phyloP scores from a whole-genome alignment of 805 yeast species.

The Saturnispora bothae region DNA sequence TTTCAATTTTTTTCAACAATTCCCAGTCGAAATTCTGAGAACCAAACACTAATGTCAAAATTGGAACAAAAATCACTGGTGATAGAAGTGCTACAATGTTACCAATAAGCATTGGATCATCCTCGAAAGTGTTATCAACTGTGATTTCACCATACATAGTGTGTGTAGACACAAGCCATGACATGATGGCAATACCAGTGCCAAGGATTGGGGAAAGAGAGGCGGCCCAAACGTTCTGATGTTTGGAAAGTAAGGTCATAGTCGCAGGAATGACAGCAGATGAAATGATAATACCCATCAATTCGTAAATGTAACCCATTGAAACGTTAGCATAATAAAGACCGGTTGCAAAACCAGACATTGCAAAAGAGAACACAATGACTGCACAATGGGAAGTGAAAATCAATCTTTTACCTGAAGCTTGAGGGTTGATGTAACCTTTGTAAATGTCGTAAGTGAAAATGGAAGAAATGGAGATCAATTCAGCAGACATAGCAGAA shows the following conservation, averaged over 20 bases:
- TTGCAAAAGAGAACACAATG: slow-evolving; percentile 41
- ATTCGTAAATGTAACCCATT: slow-evolving; percentile 78
- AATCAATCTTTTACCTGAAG: slow-evolving; percentile 65
- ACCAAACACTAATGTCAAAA: slow-evolving; percentile 52
- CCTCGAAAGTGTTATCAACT: slow-evolving; percentile 56
- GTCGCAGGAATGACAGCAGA: slow-evolving; percentile 77
- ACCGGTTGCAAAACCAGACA: slow-evolving; percentile 81
- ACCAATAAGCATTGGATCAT: slow-evolving; percentile 79
- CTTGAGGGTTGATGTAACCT: slow-evolving; percentile 68
- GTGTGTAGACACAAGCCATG: slow-evolving; percentile 51
- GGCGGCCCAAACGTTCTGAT: slow-evolving; percentile 62
- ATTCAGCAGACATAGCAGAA: slow-evolving; percentile 84
- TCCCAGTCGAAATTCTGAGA: slow-evolving; percentile 72
- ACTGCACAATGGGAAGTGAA: slow-evolving; percentile 59
- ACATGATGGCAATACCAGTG: slow-evolving; percentile 57
- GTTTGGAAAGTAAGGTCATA: slow-evolving; percentile 51
- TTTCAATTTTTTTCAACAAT: slow-evolving; percentile 44
- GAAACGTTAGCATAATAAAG: slow-evolving; percentile 71
- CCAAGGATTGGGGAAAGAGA: slow-evolving; percentile 71
- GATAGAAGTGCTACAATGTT: slow-evolving; percentile 73
- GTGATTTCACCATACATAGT: slow-evolving; percentile 33
- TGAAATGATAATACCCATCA: slow-evolving; percentile 85
- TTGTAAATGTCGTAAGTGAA: slow-evolving; percentile 81
- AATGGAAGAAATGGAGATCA: slow-evolving; percentile 78
- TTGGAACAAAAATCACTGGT: slow-evolving; percentile 57